A percentile compares a stretch with the other conserved stretches of the same genome.
phyloP scores from a whole-genome alignment of 164 flowering plant species.

The Litsea cubeba region DNA sequence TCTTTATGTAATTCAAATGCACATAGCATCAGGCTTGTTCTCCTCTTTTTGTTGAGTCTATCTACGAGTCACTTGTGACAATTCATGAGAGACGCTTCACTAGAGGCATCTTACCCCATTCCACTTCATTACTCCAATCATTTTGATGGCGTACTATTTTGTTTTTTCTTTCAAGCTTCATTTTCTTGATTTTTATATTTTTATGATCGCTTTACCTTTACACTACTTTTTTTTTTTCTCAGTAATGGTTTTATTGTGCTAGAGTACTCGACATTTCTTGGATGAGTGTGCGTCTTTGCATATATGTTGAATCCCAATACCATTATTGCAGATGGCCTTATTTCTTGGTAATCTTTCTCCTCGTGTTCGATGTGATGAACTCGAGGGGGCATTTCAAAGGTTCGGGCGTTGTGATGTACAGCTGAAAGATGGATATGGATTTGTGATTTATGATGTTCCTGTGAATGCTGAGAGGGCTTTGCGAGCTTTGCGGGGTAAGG shows the following conservation, averaged over 20 bases:
- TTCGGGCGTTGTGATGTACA: constrained; percentile 40
- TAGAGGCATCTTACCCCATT: too few species aligned
- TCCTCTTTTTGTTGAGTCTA: too few species aligned
- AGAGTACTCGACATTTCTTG: background rate
- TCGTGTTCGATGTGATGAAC: constrained; percentile 32
- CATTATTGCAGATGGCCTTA: constrained; percentile 45
- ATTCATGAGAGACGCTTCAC: too few species aligned
- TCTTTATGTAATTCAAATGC: too few species aligned
- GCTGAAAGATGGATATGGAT: constrained; percentile 50
- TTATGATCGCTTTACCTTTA: too few species aligned
- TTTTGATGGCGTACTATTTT: background rate
- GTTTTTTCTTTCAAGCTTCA: background rate
- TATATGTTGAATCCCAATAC: background rate
- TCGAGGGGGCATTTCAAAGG: constrained; percentile 36
- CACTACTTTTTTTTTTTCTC: too few species aligned
- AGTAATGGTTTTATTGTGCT: too few species aligned
- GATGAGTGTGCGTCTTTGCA: background rate
- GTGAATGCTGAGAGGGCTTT: constrained; percentile 45
- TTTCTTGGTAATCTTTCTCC: constrained; percentile 45
- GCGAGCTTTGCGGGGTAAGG: constrained; percentile 35
- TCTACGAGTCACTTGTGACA: too few species aligned
- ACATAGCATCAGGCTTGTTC: too few species aligned
- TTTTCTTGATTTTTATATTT: too few species aligned
- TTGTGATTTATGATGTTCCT: constrained; percentile 39
- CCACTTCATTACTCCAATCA: too few species aligned